Conservation (phyloP, 176 grass and related monocot species). For the Musa itinerans region DNA sequence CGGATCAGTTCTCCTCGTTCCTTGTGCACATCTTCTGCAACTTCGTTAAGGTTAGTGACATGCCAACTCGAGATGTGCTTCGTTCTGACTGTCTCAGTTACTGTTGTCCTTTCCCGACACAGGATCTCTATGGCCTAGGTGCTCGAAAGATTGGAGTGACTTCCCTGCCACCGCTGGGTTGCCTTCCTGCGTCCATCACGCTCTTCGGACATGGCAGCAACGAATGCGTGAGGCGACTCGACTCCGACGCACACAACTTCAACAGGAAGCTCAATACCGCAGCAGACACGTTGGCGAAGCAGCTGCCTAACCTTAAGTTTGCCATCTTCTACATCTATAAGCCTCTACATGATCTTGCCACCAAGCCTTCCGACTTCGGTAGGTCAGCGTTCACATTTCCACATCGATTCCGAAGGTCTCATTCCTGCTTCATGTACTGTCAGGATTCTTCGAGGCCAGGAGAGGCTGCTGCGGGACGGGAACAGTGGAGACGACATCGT, state of each 20-base stretch:
- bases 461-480: slow-evolving; percentile 63
- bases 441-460: slow-evolving; percentile 59
- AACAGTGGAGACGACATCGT: slow-evolving; percentile 38
- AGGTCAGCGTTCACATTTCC: neutral
- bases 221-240: slow-evolving; percentile 48
- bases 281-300: slow-evolving; percentile 21
- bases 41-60: slow-evolving; percentile 38
- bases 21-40: slow-evolving; percentile 34
- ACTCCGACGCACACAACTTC: slow-evolving; percentile 50
- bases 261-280: slow-evolving; percentile 62
- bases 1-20: slow-evolving; percentile 39
- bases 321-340: slow-evolving; percentile 83
- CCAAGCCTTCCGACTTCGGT: slow-evolving; percentile 40
- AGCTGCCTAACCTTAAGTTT: slow-evolving; percentile 56
- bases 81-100: neutral
- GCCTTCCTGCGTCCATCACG: slow-evolving; percentile 49
- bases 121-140: slow-evolving; percentile 62
- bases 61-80: neutral
- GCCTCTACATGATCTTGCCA: slow-evolving; percentile 48
- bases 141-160: slow-evolving; percentile 63
- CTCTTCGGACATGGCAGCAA: slow-evolving; percentile 38
- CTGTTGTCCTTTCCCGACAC: neutral
- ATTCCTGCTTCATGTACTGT: too few species aligned
- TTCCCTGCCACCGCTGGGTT: slow-evolving; percentile 64
- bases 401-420: too few species aligned